Base-by-base conservation (phyloP, 306 rosid species). In the Macrotyloma uniflorum region DNA sequence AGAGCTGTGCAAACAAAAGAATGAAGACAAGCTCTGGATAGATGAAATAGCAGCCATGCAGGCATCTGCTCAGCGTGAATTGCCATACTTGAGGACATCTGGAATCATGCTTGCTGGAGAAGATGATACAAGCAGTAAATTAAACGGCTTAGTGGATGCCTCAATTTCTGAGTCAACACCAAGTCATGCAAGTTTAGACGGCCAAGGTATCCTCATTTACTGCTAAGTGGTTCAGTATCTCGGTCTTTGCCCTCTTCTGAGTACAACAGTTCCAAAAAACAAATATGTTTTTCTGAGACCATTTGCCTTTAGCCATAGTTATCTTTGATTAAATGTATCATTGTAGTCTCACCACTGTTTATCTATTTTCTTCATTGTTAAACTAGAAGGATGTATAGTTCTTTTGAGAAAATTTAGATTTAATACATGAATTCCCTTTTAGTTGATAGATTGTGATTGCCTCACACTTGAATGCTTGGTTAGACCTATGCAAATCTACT, bases 1-100 rank as follows among this genome's bases (percentile, higher is more conserved):
- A 67, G 89, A 91, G 77, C 85, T 96, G 13, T 93, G 92, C 91
- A 96, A 90, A 80, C 92, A 86, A 83, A 96, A 96, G 99, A 93
- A 91, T 22, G 96, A 96, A 79, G 99, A 96, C 74, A 90, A 91
- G 82, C 90, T 84, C 46, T 96, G 99, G 99, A 88, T 89, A 45
- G 98, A 91, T 82, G 99, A 96, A 84, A 82, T 96, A 71, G 98
- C 98, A 42, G 98, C 98, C 70, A 93, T 96, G 97, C 99, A 96
- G 78, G 93, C 89, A 11, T 79, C 73, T 55, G 59, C 96, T 64
- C 99, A 87, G 72, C 87, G 89, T 30, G 91, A 83, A 54, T 81
- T 96, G 83, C 90, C 98, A 35, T 96, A 87, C 83, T 81, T 89
- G 64, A 88, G 87, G 70, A 89, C 91, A 66, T 90, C 98, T 18